Percentiles rank a stretch among this genome's conserved stretches.
These are phyloP conservation scores for Clonostachys solani DNA, from an alignment of 2,329 filamentous ascomycete genomes.

Conservation along the genomic window DNA sequence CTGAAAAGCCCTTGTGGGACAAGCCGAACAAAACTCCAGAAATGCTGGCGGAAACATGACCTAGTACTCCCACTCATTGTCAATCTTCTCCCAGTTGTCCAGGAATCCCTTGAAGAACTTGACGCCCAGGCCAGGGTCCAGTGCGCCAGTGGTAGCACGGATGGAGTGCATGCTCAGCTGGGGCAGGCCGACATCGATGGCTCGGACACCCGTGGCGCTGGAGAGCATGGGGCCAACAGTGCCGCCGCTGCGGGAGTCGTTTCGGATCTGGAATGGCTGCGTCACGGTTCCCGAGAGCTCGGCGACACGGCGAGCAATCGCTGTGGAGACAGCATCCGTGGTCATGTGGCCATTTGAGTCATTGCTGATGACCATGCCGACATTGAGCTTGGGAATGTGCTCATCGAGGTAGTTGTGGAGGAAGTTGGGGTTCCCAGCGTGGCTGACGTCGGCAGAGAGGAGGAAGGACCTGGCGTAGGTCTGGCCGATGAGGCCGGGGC, in stretches of 20 bases:
- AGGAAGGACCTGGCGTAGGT: constrained; percentile 92
- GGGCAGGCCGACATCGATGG: constrained; percentile 84
- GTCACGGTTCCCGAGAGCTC: constrained; percentile 67
- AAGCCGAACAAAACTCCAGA: constrained; percentile 1
- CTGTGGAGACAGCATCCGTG: constrained; percentile 81
- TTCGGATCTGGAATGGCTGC: constrained; percentile 92
- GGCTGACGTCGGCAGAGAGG: constrained; percentile 87
- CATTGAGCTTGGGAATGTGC: constrained; percentile 84
- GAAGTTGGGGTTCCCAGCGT: constrained; percentile 96
- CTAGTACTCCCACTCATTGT: constrained; percentile 63
- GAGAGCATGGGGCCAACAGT: constrained; percentile 94
- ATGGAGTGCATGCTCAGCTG: constrained; percentile 95
- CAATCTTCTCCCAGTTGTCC: constrained; percentile 80
- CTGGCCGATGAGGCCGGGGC: constrained; percentile 64
- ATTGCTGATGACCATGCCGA: constrained; percentile 74
- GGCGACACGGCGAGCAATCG: constrained; percentile 74
- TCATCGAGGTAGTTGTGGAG: constrained; percentile 75
- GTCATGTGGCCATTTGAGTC: constrained; percentile 97
- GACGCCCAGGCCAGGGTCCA: constrained; percentile 85
- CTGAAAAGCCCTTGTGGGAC: background rate
- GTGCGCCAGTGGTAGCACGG: constrained; percentile 77
- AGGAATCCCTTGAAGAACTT: constrained; percentile 88
- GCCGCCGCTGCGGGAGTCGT: constrained; percentile 83
- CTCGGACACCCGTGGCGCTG: constrained; percentile 72
- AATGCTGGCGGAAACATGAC: background rate